phyloP scores from a whole-genome alignment of 805 yeast genomes.

The Metschnikowia corniflorae region DNA sequence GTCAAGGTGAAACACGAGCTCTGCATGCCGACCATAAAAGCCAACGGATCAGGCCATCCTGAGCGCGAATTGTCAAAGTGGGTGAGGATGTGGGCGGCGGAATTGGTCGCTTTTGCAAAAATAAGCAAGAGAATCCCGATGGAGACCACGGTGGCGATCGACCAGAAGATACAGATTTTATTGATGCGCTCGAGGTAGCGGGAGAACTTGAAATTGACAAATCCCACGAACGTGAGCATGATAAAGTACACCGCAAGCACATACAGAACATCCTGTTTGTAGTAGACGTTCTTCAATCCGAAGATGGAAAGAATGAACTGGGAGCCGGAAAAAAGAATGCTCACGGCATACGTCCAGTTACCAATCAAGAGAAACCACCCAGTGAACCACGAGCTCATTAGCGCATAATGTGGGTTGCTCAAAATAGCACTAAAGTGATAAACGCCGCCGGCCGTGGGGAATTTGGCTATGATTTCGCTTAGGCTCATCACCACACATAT shows the following conservation, averaged over 20 bases:
- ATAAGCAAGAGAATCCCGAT: constrained; percentile 62
- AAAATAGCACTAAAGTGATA: constrained; percentile 75
- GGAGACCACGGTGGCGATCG: constrained; percentile 62
- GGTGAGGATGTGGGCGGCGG: constrained; percentile 56
- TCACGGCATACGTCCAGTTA: constrained; percentile 72
- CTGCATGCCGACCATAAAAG: constrained; percentile 74
- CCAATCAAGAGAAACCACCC: constrained; percentile 76
- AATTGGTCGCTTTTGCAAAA: constrained; percentile 56
- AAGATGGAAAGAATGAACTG: constrained; percentile 67
- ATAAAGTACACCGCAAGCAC: constrained; percentile 56
- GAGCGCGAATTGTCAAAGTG: constrained; percentile 68
- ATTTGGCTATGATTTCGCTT: constrained; percentile 74
- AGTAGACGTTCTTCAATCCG: constrained; percentile 56
- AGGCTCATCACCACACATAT: constrained; percentile 65
- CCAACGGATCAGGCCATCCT: constrained; percentile 70
- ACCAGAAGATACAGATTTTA: constrained; percentile 70
- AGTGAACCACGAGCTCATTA: constrained; percentile 66
- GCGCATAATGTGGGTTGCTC: constrained; percentile 55
- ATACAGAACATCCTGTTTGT: constrained; percentile 52
- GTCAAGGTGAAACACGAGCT: constrained; percentile 76
- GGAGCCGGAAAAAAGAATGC: constrained; percentile 72
- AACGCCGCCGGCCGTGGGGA: constrained; percentile 72
- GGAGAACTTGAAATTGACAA: constrained; percentile 61
- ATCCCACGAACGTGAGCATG: constrained; percentile 56
- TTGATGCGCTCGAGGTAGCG: constrained; percentile 60